Evolutionary conservation across 1,284 basidiomycete genomes (phyloP).

Genomic region (Cryptococcus floricola): DNA sequence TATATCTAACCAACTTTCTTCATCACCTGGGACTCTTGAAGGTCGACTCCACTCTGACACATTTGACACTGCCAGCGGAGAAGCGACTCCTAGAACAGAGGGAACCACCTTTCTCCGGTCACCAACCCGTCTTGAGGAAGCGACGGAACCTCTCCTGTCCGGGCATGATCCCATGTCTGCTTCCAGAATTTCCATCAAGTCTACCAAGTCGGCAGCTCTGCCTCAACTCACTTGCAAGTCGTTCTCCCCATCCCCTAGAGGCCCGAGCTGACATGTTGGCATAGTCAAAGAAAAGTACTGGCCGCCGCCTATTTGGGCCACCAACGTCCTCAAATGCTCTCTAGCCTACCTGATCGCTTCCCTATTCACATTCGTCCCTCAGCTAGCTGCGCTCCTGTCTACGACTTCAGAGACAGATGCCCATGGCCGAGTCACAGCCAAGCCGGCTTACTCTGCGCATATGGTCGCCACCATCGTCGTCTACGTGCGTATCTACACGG

Average conservation of each 20-base stretch:
- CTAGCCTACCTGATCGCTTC: conserved; percentile 86
- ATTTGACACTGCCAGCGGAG: background rate
- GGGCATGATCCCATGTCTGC: background rate
- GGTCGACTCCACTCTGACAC: background rate
- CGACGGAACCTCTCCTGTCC: no score
- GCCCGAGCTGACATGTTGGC: background rate
- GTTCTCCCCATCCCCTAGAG: background rate
- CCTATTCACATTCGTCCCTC: conserved; percentile 83
- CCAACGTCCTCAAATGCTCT: conserved; percentile 75
- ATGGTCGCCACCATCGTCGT: conserved; percentile 82
- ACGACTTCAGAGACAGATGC: conserved; percentile 53
- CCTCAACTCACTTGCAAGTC: background rate
- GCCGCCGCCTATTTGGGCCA: conserved; percentile 25
- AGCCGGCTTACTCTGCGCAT: conserved; percentile 71
- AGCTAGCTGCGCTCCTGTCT: conserved; percentile 43
- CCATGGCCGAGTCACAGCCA: conserved; percentile 45
- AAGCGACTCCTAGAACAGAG: background rate
- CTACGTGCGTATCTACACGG: conserved; percentile 38
- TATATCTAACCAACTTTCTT: conserved; percentile 1
- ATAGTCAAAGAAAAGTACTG: conserved; percentile 9
- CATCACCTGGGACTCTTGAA: conserved; percentile 1
- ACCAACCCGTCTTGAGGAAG: background rate
- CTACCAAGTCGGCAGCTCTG: no score
- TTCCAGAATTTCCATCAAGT: background rate
- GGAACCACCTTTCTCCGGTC: background rate